A percentile compares a stretch with the other conserved stretches of the same genome.
These are phyloP conservation scores for Raddia distichophylla DNA, from an alignment of 176 grass and related monocot species.

Conservation along the genomic window DNA sequence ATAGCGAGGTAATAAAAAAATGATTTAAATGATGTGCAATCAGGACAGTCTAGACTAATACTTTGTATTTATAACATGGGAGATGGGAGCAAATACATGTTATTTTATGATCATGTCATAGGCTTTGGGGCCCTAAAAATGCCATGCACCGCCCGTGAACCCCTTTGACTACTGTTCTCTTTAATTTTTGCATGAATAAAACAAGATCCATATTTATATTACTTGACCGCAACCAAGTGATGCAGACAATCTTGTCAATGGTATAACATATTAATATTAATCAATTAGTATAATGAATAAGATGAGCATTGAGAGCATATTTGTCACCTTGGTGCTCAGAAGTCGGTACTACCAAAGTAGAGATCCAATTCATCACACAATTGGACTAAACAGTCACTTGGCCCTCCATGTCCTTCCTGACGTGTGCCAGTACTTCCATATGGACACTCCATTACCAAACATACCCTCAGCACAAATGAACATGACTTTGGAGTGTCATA, in stretches of 20 bases:
- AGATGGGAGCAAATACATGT: too few relatives aligned
- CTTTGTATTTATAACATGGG: too few relatives aligned
- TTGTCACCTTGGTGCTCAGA: conserved; percentile 26
- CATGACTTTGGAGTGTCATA: conserved; percentile 58
- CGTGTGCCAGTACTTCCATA: conserved; percentile 35
- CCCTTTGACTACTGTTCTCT: background rate
- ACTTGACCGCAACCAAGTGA: background rate
- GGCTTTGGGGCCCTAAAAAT: too few relatives aligned
- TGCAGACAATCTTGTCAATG: background rate
- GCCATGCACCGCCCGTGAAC: background rate
- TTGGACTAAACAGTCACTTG: conserved; percentile 51
- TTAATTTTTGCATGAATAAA: background rate
- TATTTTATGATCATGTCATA: too few relatives aligned
- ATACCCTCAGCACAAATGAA: conserved; percentile 75
- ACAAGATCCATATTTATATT: background rate
- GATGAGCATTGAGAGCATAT: background rate
- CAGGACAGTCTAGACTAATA: too few relatives aligned
- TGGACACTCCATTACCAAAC: conserved; percentile 67
- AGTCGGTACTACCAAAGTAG: conserved; percentile 56
- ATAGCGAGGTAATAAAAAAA: too few relatives aligned
- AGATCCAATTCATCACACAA: conserved; percentile 63
- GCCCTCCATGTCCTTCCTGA: conserved; percentile 51
- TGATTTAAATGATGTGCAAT: too few relatives aligned
- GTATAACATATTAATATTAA: background rate
- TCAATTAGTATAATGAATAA: background rate